Base-by-base conservation (phyloP, 2,329 filamentous ascomycete species). In the Pseudopithomyces maydicus region DNA sequence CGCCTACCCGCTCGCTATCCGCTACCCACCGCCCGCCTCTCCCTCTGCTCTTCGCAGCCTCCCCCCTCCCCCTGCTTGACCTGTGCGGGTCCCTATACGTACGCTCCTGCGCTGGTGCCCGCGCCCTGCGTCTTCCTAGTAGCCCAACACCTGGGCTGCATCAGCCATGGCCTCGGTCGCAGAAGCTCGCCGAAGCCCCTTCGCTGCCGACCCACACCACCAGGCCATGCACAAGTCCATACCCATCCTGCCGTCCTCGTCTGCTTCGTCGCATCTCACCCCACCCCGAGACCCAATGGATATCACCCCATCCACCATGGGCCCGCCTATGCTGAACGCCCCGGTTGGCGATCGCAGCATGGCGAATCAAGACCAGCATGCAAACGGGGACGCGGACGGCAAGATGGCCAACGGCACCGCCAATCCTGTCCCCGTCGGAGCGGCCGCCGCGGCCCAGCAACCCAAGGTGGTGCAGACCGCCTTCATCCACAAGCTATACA, bases 401-500 rank as follows among this genome's bases (percentile, higher is more conserved):
- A 67, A 57, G 17, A 62, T 67, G 36, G 67, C 53, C 19, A 78
- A 76, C 62, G 71, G 81, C 54, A 57, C 63, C 63, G 79, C 69
- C 77, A 70, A 75, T 77, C 52, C 78, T 61, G 74, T 74, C 50
- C 75, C 76, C 2, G 76, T 82, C 1, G 81, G 81, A 36, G 88
- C 88, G 19, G 87, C 88, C 1, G 87, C 90, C 5, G 89, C 89
- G 46, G 89, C 93, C 51, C 92, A 96, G 73, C 93, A 97, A 74
- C 93, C 95, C 57, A 99, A 99, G 79, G 94, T 97, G 43, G 92
- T 98, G 15, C 95, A 99, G 79, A 98, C 95, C 11, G 95, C 95
- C 20, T 99, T 99, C 72, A 98, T 99, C 64, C 95, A 99, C 78
- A 99, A 99, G 78, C 86, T 99, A 35, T 99, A 98, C 83, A 97